Evolutionary conservation across 169 alveolate genomes (phyloP), one percentile per base, ranked within the genome.

Genomic region (Eimeria falciformis): DNA sequence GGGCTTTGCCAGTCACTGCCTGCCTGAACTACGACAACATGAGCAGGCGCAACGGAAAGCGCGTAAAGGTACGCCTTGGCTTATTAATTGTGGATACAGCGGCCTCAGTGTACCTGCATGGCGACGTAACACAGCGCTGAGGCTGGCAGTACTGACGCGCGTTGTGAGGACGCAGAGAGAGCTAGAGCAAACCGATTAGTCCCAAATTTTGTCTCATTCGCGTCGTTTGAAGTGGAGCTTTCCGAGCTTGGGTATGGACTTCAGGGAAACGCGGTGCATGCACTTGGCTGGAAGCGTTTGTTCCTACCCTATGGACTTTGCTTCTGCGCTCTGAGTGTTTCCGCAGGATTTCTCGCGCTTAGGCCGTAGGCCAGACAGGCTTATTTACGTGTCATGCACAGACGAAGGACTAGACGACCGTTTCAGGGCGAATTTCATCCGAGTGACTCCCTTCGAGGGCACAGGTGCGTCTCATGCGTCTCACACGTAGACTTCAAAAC

Each of bases 1-100:
- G 99, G 99, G 98, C 97, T 9, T 91, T 97, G 53, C 99, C 99
- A 1, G 98, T 97, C 27, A 96, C 96, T 40, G 99, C 98, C 3
- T 95, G 97, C 75, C 83, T 97, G 43, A 98, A 97, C 90, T 82
- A 97, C 56, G 98, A 96, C 94, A 97, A 93, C 69, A 97, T 98
- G 94, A 91, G 93, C 27, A 96, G 94, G 92, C 94, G 91, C 86
- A 93, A 94, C 75, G 97, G 97, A n/a, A 71, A 86, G 47, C 25
- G 53, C 50, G 40, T 91, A n/a, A 91, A 91, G 68, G 94, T 53
- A 27, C 5, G 87, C 23, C 7, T 83, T 83, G 21, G 17, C 40
- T 33, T 2, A 33, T 33, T 33, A 1, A 33, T 2, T 1, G 40
- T 33, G 40, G 40, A 33, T 33, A 33, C 0, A 2, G 40, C 40